Percentiles rank a stretch among this genome's conserved stretches.
Evolutionary conservation across 441 rosid genomes (phyloP).

Genomic region (Bruguiera hainesii): DNA sequence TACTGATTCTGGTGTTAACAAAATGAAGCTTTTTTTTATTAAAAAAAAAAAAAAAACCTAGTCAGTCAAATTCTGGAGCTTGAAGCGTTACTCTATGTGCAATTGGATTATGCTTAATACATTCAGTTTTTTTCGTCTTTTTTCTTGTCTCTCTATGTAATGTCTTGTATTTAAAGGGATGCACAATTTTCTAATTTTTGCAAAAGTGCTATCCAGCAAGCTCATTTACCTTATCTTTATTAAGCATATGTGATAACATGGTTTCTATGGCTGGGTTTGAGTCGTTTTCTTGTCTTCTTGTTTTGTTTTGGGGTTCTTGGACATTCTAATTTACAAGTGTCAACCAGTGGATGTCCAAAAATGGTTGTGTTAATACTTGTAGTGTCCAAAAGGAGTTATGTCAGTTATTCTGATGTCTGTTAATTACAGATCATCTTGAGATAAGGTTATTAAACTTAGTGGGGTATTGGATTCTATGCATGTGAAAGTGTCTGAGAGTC

Average conservation of each 20-base stretch:
- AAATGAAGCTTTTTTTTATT: not conserved
- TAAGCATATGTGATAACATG: not conserved
- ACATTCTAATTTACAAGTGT: not conserved
- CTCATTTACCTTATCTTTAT: not conserved
- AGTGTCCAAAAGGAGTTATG: not conserved
- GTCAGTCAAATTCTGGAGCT: conserved; percentile 23
- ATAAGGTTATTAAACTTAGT: conserved; percentile 14
- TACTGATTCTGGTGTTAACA: not conserved
- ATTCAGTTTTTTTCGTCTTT: not conserved
- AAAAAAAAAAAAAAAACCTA: too few relatives aligned
- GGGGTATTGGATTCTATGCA: conserved; percentile 7
- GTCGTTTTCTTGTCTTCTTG: not conserved
- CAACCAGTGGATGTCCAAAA: not conserved
- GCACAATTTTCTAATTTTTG: too few relatives aligned
- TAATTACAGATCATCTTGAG: conserved; percentile 8
- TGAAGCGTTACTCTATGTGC: not conserved
- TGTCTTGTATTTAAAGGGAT: not conserved
- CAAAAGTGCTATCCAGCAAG: not conserved
- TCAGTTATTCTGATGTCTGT: not conserved
- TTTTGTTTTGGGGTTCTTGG: too few relatives aligned
- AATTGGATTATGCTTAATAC: conserved; percentile 7
- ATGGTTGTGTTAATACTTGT: not conserved
- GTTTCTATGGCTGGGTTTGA: not conserved
- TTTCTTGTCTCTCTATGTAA: not conserved
- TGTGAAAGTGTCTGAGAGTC: conserved; percentile 12